phyloP scores from a whole-genome alignment of 2,329 filamentous ascomycete species.

The Chlorencoelia australis region DNA sequence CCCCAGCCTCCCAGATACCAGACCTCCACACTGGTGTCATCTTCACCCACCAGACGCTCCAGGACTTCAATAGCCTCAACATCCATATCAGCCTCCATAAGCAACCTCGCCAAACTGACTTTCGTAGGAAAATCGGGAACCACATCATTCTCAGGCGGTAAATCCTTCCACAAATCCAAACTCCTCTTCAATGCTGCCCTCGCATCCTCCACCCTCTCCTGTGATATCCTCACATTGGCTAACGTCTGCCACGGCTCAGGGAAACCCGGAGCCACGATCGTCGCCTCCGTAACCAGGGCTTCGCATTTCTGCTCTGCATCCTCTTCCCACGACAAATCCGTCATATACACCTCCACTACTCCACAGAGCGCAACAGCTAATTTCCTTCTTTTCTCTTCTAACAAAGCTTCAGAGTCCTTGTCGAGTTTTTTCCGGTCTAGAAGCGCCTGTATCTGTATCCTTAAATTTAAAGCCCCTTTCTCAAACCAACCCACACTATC shows the following conservation, averaged over 20 bases:
- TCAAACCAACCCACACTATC: constrained; percentile 61
- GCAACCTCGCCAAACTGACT: constrained; percentile 70
- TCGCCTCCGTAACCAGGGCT: constrained; percentile 78
- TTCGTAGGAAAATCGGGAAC: constrained; percentile 81
- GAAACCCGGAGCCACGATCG: constrained; percentile 69
- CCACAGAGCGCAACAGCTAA: constrained; percentile 88
- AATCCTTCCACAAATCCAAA: constrained; percentile 71
- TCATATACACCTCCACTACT: constrained; percentile 97
- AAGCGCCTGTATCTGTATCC: constrained; percentile 57
- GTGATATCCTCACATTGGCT: constrained; percentile 87
- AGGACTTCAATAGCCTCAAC: constrained; percentile 76
- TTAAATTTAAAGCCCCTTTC: constrained; percentile 61
- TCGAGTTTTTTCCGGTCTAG: constrained; percentile 39
- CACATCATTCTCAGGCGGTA: constrained; percentile 58
- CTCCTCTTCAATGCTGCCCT: constrained; percentile 68
- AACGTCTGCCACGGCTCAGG: constrained; percentile 93
- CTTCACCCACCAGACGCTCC: constrained; percentile 73
- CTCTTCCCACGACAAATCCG: constrained; percentile 84
- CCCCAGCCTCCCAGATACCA: constrained; percentile 98
- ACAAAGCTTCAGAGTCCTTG: constrained; percentile 29
- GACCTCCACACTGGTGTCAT: constrained; percentile 88
- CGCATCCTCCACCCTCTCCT: constrained; percentile 70
- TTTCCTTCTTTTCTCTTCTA: constrained; percentile 68
- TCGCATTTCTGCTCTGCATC: constrained; percentile 88
- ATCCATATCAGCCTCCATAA: constrained; percentile 87